A percentile compares a stretch with the other conserved stretches of the same genome.
These are phyloP conservation scores for Plasmodium gallinaceum DNA, from an alignment of 169 alveolate species.

Conservation along the genomic window DNA sequence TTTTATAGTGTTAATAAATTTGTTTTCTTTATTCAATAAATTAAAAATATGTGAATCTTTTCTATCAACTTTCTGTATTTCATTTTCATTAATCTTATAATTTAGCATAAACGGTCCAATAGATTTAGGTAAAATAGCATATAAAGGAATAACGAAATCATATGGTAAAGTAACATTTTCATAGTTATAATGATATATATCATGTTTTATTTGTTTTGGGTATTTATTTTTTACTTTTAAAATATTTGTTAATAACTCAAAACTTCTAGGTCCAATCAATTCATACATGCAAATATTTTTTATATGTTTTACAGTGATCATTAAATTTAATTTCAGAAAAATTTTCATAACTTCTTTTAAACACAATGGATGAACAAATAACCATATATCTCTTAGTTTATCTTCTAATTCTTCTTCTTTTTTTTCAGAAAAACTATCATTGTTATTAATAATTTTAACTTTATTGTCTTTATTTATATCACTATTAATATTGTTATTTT, in stretches of 20 bases:
- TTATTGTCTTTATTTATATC: not conserved
- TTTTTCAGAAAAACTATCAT: not conserved
- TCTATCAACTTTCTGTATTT: not conserved
- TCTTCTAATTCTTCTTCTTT: slow-evolving; percentile 8
- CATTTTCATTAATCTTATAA: slow-evolving; percentile 21
- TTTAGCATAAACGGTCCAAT: slow-evolving; percentile 52
- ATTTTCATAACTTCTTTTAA: slow-evolving; percentile 26
- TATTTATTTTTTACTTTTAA: slow-evolving; percentile 49
- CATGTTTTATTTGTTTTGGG: slow-evolving; percentile 1
- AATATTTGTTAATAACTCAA: slow-evolving; percentile 34
- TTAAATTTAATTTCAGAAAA: slow-evolving; percentile 6
- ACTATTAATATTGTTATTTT: not conserved
- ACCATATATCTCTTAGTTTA: slow-evolving; percentile 42
- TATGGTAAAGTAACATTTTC: slow-evolving; percentile 56
- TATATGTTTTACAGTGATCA: slow-evolving; percentile 44
- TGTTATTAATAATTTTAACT: slow-evolving; percentile 5
- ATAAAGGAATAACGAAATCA: slow-evolving; percentile 61
- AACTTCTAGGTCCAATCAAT: slow-evolving; percentile 54
- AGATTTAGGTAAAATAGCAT: slow-evolving; percentile 43
- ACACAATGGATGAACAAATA: slow-evolving; percentile 59
- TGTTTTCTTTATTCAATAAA: not conserved
- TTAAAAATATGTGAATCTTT: not conserved
- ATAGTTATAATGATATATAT: slow-evolving; percentile 31
- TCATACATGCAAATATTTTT: slow-evolving; percentile 74
- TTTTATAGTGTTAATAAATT: not conserved